These are phyloP conservation scores for Phytophthora parvispora DNA, from an alignment of 352 stramenopile genomes.

Conservation along the genomic window DNA sequence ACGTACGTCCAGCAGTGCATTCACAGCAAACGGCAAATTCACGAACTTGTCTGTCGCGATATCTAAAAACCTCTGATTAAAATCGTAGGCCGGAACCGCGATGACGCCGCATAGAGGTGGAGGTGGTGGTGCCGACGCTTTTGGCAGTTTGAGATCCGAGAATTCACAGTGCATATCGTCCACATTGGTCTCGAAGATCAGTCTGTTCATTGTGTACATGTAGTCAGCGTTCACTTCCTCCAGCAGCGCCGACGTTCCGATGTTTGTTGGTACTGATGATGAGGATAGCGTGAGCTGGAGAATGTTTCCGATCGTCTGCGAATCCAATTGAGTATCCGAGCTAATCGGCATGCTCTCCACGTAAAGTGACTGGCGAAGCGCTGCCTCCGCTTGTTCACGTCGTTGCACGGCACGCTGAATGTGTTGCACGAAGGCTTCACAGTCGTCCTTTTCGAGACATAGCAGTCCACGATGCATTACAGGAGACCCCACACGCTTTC, in stretches of 20 bases:
- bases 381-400: constrained; percentile 67
- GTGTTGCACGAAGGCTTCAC: constrained; percentile 53
- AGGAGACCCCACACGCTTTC: constrained; percentile 75
- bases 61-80: constrained; percentile 71
- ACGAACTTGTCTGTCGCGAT: constrained; percentile 77
- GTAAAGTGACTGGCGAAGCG: constrained; percentile 72
- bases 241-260: constrained; percentile 73
- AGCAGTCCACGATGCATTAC: constrained; percentile 71
- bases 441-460: constrained; percentile 70
- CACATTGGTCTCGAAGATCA: constrained; percentile 90
- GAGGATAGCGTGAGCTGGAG: constrained; percentile 75
- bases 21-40: constrained; percentile 75
- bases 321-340: constrained; percentile 72
- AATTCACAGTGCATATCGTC: constrained; percentile 72
- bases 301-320: constrained; percentile 79
- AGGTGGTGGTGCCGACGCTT: constrained; percentile 19
- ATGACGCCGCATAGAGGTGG: constrained; percentile 68
- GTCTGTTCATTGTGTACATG: constrained; percentile 95
- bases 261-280: constrained; percentile 55
- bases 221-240: constrained; percentile 94
- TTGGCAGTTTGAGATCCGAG: constrained; percentile 55
- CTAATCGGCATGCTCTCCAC: constrained; percentile 84
- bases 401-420: constrained; percentile 53
- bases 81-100: constrained; percentile 64
- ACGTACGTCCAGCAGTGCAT: constrained; percentile 79